Evolutionary conservation across 768 basidiomycete genomes (phyloP).

Genomic region (Mycena epipterygia): DNA sequence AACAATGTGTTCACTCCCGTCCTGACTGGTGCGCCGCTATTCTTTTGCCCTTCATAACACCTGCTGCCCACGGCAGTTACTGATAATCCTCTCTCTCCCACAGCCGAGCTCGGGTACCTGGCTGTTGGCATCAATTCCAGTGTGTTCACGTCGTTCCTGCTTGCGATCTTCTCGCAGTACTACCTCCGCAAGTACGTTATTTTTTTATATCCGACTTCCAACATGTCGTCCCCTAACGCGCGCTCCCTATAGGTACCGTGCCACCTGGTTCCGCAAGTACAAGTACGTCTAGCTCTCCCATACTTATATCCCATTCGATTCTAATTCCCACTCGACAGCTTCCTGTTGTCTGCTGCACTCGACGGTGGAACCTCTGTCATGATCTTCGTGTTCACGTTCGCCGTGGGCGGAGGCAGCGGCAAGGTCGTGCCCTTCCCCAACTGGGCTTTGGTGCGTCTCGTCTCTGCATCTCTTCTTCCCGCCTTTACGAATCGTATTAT

Average conservation of each 20-base stretch:
- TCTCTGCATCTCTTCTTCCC: background rate
- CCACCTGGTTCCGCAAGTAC: constrained; percentile 54
- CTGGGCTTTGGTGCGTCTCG: constrained; percentile 42
- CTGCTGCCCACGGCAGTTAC: too few relatives aligned
- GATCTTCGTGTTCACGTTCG: constrained; percentile 49
- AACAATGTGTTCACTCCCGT: constrained; percentile 59
- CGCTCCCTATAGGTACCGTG: constrained; percentile 36
- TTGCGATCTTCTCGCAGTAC: constrained; percentile 52
- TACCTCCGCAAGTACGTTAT: constrained; percentile 47
- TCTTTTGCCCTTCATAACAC: too few relatives aligned
- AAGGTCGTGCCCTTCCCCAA: constrained; percentile 38
- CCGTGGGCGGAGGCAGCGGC: constrained; percentile 45
- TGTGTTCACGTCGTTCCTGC: constrained; percentile 36
- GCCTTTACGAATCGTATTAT: background rate
- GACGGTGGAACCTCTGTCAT: constrained; percentile 44
- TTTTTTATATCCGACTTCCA: background rate
- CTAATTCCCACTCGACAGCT: constrained; percentile 17
- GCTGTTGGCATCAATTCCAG: constrained; percentile 58
- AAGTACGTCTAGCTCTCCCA: constrained; percentile 31
- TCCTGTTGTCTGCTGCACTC: constrained; percentile 35
- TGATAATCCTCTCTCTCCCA: constrained; percentile 27
- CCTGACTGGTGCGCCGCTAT: constrained; percentile 46
- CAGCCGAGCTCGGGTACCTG: constrained; percentile 39
- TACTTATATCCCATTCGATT: background rate
- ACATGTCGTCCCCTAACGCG: background rate